Conservation (phyloP, 2,329 filamentous ascomycete genomes). For the Trichoderma sp. region DNA sequence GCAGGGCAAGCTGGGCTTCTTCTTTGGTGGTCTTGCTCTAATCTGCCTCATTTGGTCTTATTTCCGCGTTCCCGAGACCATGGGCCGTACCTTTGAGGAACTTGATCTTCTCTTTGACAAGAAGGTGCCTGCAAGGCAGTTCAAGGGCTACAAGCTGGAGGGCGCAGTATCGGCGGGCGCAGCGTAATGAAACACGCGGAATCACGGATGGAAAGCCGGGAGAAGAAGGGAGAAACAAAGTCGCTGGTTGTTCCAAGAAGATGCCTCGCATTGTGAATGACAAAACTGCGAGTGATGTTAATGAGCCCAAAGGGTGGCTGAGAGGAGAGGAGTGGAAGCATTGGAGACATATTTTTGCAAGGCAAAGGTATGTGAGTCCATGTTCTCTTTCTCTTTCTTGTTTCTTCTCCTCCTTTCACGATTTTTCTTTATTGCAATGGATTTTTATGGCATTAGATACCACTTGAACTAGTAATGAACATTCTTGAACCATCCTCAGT, state of each 20-base stretch:
- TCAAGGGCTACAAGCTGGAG: constrained; percentile 30
- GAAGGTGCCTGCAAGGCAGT: constrained; percentile 30
- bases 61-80: constrained; percentile 36
- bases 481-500: neutral
- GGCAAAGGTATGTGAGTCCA: neutral
- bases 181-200: neutral
- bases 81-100: constrained; percentile 34
- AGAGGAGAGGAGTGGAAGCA: no score
- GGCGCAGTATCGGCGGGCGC: constrained; percentile 5
- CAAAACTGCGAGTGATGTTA: neutral
- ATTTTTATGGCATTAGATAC: neutral
- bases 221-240: neutral
- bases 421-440: neutral
- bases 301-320: neutral
- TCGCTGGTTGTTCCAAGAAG: neutral
- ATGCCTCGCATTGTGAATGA: neutral
- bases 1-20: constrained; percentile 37
- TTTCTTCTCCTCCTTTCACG: neutral
- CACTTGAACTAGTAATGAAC: neutral
- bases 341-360: neutral
- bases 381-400: neutral
- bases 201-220: neutral
- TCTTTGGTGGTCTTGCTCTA: constrained; percentile 30
- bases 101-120: constrained; percentile 36
- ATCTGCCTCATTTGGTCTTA: constrained; percentile 33